Base-by-base conservation (phyloP, 2,329 filamentous ascomycete species). In the Fusarium anthophilum region DNA sequence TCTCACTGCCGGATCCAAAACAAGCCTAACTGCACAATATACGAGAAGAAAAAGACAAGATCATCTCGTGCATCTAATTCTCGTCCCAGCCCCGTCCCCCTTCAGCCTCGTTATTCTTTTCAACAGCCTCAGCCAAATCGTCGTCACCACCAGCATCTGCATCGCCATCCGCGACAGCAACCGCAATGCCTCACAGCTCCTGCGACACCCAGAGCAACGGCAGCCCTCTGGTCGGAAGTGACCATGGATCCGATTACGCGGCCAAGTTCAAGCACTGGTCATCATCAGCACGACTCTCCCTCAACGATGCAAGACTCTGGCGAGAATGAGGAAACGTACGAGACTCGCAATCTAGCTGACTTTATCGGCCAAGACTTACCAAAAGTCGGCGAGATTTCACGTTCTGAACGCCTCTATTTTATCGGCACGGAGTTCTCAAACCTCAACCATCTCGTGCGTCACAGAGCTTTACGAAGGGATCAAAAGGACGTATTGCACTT, bases 371-470 rank as follows among this genome's bases (percentile, higher is more conserved):
- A 84, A 48, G 85, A 87, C 55, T 84, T 85, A 26, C 79, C 83
- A 30, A 82, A 82, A 38, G 79, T 82, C 28, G 80, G 84, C 24
- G 85, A 87, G 62, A 87, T 89, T n/a, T 81, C 84, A 41, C 80
- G 82, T 58, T 81, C 83, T 7, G 84, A 86, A 22, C 84, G 87
- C 30, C 84, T 87, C 17, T 87, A 86, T 63, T 89, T 87, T 73
- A 87, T 89, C 50, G 87, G 87, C 12, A 86, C 87, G 63, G 87
- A 88, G 70, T 84, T 87, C 66, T 89, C 87, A 39, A 89, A 89
- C 66, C 83, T 89, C 73, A 87, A 87, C 62, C 88, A 88, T 71
- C 80, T 89, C 47, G 84, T 89, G 35, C 85, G 86, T 18, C 87
- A 88, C 69, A 85, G 86, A 66, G 79, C 80, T 17, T 68, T 77